Conservation (phyloP, 2,329 filamentous ascomycete species). For the Aspergillus texensis region DNA sequence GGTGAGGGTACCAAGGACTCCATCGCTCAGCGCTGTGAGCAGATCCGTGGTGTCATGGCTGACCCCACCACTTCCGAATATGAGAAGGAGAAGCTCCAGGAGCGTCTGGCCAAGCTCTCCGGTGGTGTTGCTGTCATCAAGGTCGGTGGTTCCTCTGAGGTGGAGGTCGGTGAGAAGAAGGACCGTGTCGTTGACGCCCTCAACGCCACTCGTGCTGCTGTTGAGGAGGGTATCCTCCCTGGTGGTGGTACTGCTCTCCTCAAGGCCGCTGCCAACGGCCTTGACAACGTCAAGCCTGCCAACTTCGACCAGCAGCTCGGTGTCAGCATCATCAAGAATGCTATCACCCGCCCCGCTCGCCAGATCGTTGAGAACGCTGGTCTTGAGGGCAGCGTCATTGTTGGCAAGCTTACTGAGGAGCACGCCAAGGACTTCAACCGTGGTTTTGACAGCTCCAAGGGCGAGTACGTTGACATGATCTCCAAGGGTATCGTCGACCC, state of each 20-base stretch:
- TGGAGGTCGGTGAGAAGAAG: constrained; percentile 99
- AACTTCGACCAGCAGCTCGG: constrained; percentile 99
- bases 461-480: constrained; percentile 99
- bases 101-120: constrained; percentile 98
- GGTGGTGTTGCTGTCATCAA: constrained; percentile 99
- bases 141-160: constrained; percentile 95
- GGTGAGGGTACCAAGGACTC: constrained; percentile 93
- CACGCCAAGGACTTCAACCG: constrained; percentile 92
- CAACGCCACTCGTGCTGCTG: constrained; percentile 95
- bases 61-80: constrained; percentile 96
- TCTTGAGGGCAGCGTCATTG: constrained; percentile 90
- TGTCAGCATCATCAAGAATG: constrained; percentile 95
- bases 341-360: constrained; percentile 91
- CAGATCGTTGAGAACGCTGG: constrained; percentile 98
- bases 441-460: constrained; percentile 94
- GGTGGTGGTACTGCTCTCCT: constrained; percentile 97
- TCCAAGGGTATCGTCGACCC: constrained; percentile 94
- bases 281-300: constrained; percentile 77
- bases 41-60: constrained; percentile 95
- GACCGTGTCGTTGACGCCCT: constrained; percentile 98
- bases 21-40: constrained; percentile 94
- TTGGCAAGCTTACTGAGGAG: constrained; percentile 98
- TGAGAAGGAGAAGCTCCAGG: constrained; percentile 99
- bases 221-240: constrained; percentile 98
- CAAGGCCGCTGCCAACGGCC: constrained; percentile 91